Evolutionary conservation across 371 early-diverging fungal genomes (phyloP).

Genomic region (Dinochytrium kinnereticum): DNA sequence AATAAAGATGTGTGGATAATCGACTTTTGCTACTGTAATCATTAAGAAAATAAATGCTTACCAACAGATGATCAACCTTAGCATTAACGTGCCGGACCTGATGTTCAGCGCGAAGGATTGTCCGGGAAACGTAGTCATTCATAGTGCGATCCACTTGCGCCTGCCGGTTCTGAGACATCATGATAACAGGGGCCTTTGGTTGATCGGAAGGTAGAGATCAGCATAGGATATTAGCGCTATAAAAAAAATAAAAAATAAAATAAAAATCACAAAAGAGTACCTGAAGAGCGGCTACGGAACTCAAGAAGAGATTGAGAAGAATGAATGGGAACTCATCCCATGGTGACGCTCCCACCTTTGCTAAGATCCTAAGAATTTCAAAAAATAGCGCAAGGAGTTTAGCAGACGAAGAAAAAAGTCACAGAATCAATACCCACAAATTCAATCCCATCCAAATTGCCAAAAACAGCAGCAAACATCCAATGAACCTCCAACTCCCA

Average conservation of each 20-base stretch:
- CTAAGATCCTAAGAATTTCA: background rate
- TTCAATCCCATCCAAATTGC: conserved; percentile 28
- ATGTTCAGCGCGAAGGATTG: conserved; percentile 37
- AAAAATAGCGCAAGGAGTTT: background rate
- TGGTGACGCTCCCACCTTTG: background rate
- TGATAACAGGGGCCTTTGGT: conserved; percentile 48
- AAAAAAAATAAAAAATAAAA: conserved; percentile 8
- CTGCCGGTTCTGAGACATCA: conserved; percentile 51
- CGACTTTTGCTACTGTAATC: background rate
- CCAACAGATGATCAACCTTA: conserved; percentile 41
- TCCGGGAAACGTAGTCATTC: conserved; percentile 32
- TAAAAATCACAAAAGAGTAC: too few relatives aligned
- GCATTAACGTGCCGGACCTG: conserved; percentile 42
- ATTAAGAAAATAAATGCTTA: background rate
- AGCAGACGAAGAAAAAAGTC: background rate
- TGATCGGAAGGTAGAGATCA: too few relatives aligned
- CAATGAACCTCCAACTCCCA: conserved; percentile 41
- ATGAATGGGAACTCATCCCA: conserved; percentile 48
- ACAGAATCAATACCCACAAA: background rate
- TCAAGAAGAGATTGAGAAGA: conserved; percentile 42
- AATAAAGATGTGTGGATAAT: background rate
- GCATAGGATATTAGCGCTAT: too few relatives aligned
- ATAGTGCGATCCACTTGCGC: conserved; percentile 30
- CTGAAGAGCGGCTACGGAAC: conserved; percentile 37
- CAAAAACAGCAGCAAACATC: conserved; percentile 26